Conservation (phyloP, 768 basidiomycete species). For the Xanthoconium purpureum region DNA sequence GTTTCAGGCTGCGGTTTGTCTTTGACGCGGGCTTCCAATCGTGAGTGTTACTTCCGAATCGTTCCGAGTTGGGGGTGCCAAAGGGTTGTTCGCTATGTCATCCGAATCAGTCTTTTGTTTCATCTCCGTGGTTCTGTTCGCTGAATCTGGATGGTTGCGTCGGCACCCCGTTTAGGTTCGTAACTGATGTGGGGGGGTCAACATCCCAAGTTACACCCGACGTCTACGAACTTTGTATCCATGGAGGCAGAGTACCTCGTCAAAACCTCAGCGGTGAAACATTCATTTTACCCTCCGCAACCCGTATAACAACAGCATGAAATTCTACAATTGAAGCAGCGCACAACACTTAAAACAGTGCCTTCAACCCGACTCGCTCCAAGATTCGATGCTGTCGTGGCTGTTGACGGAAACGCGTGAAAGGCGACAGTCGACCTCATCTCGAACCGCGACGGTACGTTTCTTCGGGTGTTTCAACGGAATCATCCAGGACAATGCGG, state of each 20-base stretch:
- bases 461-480: slow-evolving; percentile 15
- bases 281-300: not conserved
- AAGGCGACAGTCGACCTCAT: slow-evolving; percentile 6
- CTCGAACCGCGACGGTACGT: not conserved
- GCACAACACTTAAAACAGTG: not conserved
- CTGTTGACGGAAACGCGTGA: slow-evolving; percentile 13
- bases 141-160: not conserved
- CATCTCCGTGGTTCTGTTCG: not conserved
- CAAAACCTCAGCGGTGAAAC: not conserved
- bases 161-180: not conserved
- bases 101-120: not conserved
- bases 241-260: too few species aligned
- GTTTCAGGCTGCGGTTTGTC: slow-evolving; percentile 43
- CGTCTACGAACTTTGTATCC: not conserved
- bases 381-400: slow-evolving; percentile 39
- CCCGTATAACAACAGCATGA: slow-evolving; percentile 15
- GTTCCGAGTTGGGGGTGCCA: not conserved
- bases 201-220: not conserved
- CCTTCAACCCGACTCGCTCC: slow-evolving; percentile 22
- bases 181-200: not conserved
- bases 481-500: slow-evolving; percentile 30
- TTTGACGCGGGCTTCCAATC: slow-evolving; percentile 69
- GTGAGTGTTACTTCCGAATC: slow-evolving; percentile 36
- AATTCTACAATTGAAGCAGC: slow-evolving; percentile 7
- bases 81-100: not conserved